Percentiles rank a stretch among this genome's conserved stretches.
Evolutionary conservation across 192 early-diverging fungal genomes (phyloP).

Genomic region (Coemansia sp.): DNA sequence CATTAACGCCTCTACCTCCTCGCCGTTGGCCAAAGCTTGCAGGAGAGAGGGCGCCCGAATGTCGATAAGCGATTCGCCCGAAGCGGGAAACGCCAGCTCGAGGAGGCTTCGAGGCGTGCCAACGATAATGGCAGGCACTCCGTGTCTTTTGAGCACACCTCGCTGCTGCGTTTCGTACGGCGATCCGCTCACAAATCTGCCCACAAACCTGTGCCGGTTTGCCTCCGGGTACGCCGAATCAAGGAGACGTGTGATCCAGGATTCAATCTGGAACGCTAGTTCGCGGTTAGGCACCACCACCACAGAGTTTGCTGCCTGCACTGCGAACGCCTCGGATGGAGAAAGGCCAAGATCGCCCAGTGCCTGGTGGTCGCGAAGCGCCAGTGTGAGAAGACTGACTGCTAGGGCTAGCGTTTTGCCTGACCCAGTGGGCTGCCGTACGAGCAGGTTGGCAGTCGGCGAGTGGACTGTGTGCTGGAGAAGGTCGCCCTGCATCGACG

Average conservation of each 20-base stretch:
- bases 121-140: conserved; percentile 23
- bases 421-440: conserved; percentile 30
- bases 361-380: conserved; percentile 9
- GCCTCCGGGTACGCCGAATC: conserved; percentile 10
- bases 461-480: background rate
- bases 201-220: conserved; percentile 5
- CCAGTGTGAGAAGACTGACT: conserved; percentile 7
- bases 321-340: no score
- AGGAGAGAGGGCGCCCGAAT: background rate
- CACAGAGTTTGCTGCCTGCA: conserved; percentile 6
- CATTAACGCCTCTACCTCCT: background rate
- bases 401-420: conserved; percentile 30
- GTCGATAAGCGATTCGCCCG: background rate
- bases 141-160: conserved; percentile 20
- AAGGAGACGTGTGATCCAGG: conserved; percentile 16
- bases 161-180: conserved; percentile 15
- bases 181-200: conserved; percentile 30
- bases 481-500: conserved; percentile 2
- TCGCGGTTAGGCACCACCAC: conserved; percentile 42
- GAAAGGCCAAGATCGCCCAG: conserved; percentile 1
- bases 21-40: background rate
- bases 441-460: background rate
- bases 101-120: conserved; percentile 23
- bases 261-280: conserved; percentile 40
- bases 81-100: conserved; percentile 1